Base-by-base conservation (phyloP, 495 filamentous ascomycete species). In the Talaromyces stipitatus region DNA sequence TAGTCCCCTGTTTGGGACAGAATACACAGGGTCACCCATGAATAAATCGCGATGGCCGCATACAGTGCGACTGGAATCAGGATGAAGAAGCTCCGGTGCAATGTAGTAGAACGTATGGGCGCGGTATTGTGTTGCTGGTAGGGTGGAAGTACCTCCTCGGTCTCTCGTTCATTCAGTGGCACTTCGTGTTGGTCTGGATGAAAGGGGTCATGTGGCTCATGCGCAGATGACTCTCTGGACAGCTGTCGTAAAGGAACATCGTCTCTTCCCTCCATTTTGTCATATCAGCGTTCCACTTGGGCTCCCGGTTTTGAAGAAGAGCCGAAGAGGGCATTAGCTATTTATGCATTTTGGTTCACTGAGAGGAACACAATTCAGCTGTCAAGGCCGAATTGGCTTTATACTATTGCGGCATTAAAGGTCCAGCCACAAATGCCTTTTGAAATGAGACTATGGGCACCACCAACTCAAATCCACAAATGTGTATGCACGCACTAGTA, bases 1-100 rank as follows among this genome's bases (percentile, higher is more conserved):
- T 20, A 38, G 16, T 28, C 36, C 12, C 18, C 33, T 46, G 18
- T 12, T 27, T 30, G 46, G n/a, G 56, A 22, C 14, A 58, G 48
- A 28, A 54, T n/a, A 33, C 46, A 52, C 3, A 52, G 33, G 22
- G 26, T 45, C 30, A 54, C 48, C 56, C 56, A 58, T 14, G 56
- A 38, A 28, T 45, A 58, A 14, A 58, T 2, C 8, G 26, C 48
- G 16, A 53, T n/a, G 10, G 50, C 26, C 9, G 50, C n/a, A 48
- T 58, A 58, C 1, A 58, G 20, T 26, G 26, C 30, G 10, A 47
- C 50, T 6, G 50, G 56, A 45, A 58, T 8, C 4, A 58, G 29
- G 20, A 58, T 43, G 32, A 20, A 38, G 18, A 45, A 9, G 26
- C 46, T 55, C 11, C 24, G 33, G 27, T 29, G 54, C 22, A 55